These are phyloP conservation scores for Starmerella davenportii DNA, from an alignment of 805 yeast species.

Conservation along the genomic window DNA sequence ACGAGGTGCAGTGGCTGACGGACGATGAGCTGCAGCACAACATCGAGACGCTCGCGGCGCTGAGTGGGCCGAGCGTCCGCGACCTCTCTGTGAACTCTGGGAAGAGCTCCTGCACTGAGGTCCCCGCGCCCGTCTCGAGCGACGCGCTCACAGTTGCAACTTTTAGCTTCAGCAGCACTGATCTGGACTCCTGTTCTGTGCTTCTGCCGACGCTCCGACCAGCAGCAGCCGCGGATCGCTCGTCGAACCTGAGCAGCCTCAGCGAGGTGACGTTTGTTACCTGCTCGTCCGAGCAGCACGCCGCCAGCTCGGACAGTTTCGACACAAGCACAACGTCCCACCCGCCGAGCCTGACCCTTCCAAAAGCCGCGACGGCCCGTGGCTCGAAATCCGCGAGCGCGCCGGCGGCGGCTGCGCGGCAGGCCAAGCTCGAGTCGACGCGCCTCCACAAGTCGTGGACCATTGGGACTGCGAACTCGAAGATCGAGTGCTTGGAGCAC, in stretches of 20 bases:
- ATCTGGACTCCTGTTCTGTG: background rate
- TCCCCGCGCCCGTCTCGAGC: background rate
- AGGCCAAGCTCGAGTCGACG: background rate
- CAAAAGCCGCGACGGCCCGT: background rate
- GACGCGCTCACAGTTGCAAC: background rate
- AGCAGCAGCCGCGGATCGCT: background rate
- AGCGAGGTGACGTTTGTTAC: background rate
- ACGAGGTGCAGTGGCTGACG: background rate
- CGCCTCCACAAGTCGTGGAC: constrained; percentile 6
- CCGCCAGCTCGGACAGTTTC: background rate
- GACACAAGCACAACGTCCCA: background rate
- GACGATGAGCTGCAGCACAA: background rate
- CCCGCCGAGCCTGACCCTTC: background rate
- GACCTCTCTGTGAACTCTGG: background rate
- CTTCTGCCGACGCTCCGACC: background rate
- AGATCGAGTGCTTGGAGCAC: constrained; percentile 3
- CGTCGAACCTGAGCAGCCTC: background rate
- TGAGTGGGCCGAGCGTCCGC: background rate
- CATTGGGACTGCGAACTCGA: constrained; percentile 1
- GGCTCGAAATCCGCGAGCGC: background rate
- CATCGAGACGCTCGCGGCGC: background rate
- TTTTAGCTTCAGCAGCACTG: background rate
- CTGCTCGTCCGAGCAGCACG: background rate
- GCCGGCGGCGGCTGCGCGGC: background rate
- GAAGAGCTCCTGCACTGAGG: background rate